Evolutionary conservation across 1,284 basidiomycete species (phyloP).

Genomic region (Pseudozyma sp.): DNA sequence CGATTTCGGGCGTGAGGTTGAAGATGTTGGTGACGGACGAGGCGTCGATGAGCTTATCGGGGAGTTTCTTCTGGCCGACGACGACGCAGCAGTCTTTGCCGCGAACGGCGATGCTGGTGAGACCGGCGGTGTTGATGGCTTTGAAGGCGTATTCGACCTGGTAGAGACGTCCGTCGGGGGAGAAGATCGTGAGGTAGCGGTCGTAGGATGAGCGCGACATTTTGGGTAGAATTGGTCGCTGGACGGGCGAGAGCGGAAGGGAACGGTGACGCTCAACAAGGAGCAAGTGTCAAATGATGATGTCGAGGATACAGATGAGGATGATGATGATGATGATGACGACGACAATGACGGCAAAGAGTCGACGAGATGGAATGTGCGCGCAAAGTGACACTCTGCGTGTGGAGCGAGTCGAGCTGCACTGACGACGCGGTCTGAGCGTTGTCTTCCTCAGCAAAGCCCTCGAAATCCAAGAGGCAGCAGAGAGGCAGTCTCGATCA

Average conservation of each 20-base stretch:
- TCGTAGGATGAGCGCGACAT: slow-evolving; percentile 68
- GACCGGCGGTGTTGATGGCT: slow-evolving; percentile 94
- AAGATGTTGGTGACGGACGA: slow-evolving; percentile 95
- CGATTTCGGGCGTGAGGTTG: slow-evolving; percentile 94
- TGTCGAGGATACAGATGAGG: too few species aligned
- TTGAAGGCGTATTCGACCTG: slow-evolving; percentile 89
- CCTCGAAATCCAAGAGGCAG: not conserved
- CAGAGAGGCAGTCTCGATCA: slow-evolving; percentile 26
- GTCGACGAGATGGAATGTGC: slow-evolving; percentile 3
- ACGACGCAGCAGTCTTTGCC: slow-evolving; percentile 95
- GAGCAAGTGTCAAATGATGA: too few species aligned
- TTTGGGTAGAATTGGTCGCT: slow-evolving; percentile 1
- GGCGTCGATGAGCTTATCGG: slow-evolving; percentile 97
- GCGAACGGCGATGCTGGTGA: slow-evolving; percentile 90
- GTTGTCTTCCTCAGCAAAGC: not conserved
- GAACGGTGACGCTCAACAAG: not conserved
- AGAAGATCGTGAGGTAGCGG: slow-evolving; percentile 68
- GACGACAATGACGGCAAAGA: slow-evolving; percentile 1
- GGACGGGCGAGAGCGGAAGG: too few species aligned
- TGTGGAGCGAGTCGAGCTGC: slow-evolving; percentile 22
- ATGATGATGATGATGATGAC: not conserved
- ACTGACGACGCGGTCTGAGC: slow-evolving; percentile 52
- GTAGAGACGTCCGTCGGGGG: slow-evolving; percentile 67
- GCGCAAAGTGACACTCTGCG: slow-evolving; percentile 32
- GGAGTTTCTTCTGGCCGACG: slow-evolving; percentile 98